Evolutionary conservation across 108 stramenopile genomes (phyloP).

Genomic region (Aureococcus anophagefferens): DNA sequence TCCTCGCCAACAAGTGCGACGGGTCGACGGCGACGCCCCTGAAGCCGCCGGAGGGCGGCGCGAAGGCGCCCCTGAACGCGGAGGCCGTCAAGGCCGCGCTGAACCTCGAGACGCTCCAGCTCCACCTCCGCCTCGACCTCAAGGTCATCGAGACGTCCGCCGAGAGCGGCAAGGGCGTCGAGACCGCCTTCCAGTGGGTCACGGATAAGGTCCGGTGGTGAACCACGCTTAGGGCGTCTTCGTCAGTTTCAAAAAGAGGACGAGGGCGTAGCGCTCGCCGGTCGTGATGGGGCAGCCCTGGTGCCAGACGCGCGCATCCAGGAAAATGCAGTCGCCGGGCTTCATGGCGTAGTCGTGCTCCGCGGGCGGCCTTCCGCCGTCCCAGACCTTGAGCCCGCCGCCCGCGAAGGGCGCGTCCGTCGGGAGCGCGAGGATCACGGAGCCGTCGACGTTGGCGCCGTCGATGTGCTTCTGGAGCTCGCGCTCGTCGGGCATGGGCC

Average conservation of each 20-base stretch:
- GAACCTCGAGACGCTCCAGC: background rate
- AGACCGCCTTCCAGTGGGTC: background rate
- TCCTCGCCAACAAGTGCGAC: background rate
- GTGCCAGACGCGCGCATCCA: background rate
- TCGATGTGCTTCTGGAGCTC: background rate
- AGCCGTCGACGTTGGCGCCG: background rate
- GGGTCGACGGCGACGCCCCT: no score
- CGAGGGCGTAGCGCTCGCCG: background rate
- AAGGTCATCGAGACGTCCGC: background rate
- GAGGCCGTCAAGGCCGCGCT: background rate
- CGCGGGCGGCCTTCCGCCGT: background rate
- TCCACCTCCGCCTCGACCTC: background rate
- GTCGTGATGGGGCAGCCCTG: background rate
- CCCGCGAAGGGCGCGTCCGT: background rate
- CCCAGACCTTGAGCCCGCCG: background rate
- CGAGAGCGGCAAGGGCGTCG: background rate
- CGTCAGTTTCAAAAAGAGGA: background rate
- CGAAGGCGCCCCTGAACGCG: background rate
- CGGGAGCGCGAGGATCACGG: background rate
- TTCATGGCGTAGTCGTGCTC: background rate
- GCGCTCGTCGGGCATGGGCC: background rate
- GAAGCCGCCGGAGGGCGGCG: no score
- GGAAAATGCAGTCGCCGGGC: background rate
- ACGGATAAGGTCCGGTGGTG: background rate
- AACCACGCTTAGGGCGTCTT: background rate